These are phyloP conservation scores for Ambrosia trifida DNA, from an alignment of 129 eudicot genomes.

Conservation along the genomic window DNA sequence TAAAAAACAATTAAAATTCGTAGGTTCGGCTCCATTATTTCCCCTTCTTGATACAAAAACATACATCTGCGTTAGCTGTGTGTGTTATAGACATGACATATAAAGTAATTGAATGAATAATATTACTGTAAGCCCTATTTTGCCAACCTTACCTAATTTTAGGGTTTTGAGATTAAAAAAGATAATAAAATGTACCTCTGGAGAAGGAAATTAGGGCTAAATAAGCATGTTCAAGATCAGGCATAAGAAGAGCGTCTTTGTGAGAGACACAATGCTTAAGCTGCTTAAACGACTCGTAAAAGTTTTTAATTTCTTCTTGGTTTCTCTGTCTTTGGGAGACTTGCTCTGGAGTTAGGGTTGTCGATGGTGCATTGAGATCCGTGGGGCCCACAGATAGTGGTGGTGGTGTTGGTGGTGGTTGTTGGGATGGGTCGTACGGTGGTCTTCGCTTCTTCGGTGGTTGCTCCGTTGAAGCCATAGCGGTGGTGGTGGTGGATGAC, in stretches of 20 bases:
- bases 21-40: no score
- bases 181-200: constrained; percentile 49
- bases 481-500: constrained; percentile 20
- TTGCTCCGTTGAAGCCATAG: constrained; percentile 82
- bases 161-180: constrained; percentile 2
- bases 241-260: constrained; percentile 46
- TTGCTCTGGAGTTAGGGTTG: constrained; percentile 61
- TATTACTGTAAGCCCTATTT: no score
- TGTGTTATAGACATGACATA: no score
- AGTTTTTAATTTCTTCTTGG: constrained; percentile 71
- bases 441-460: constrained; percentile 85
- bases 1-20: no score
- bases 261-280: constrained; percentile 55
- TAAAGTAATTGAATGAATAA: no score
- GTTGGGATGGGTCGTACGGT: constrained; percentile 46
- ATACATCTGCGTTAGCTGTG: no score
- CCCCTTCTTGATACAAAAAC: no score
- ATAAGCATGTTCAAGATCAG: constrained; percentile 78
- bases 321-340: constrained; percentile 55
- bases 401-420: constrained; percentile 28
- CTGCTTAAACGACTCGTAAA: constrained; percentile 57
- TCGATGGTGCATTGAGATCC: constrained; percentile 26
- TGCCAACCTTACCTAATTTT: no score
- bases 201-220: constrained; percentile 69
- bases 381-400: constrained; percentile 21